Conservation (phyloP, 768 basidiomycete genomes). For the Hygrocybe coccinea region DNA sequence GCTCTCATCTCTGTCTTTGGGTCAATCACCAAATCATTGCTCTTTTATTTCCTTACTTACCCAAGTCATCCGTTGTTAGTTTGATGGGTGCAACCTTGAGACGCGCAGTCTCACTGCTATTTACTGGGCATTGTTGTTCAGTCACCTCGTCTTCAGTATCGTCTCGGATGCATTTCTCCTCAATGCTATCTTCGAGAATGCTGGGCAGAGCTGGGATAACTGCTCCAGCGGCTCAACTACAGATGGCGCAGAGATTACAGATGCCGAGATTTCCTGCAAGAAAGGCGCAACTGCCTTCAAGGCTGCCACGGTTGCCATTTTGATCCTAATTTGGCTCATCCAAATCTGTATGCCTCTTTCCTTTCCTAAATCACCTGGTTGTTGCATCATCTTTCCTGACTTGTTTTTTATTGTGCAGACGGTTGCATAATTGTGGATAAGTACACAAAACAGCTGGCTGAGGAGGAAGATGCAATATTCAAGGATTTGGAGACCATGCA, state of each 20-base stretch:
- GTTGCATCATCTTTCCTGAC: neutral
- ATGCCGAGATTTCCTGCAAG: too few relatives aligned
- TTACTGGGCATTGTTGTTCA: slow-evolving; percentile 38
- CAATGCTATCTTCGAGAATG: slow-evolving; percentile 40
- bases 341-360: slow-evolving; percentile 42
- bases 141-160: slow-evolving; percentile 43
- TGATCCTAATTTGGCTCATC: slow-evolving; percentile 44
- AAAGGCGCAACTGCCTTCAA: slow-evolving; percentile 39
- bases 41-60: neutral
- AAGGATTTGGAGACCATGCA: too few relatives aligned
- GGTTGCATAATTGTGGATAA: slow-evolving; percentile 44
- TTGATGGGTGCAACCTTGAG: slow-evolving; percentile 41
- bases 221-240: slow-evolving; percentile 34
- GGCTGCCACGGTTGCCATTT: slow-evolving; percentile 38
- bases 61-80: slow-evolving; percentile 24
- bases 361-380: neutral
- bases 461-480: slow-evolving; percentile 39
- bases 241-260: slow-evolving; percentile 16
- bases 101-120: slow-evolving; percentile 37
- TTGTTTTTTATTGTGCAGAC: slow-evolving; percentile 28
- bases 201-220: slow-evolving; percentile 32
- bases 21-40: slow-evolving; percentile 22
- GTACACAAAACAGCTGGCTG: slow-evolving; percentile 42
- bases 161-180: slow-evolving; percentile 42
- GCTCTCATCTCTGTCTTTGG: slow-evolving; percentile 43